These are phyloP conservation scores for Niveomyces coronatus DNA, from an alignment of 2,329 filamentous ascomycete genomes.

Conservation along the genomic window DNA sequence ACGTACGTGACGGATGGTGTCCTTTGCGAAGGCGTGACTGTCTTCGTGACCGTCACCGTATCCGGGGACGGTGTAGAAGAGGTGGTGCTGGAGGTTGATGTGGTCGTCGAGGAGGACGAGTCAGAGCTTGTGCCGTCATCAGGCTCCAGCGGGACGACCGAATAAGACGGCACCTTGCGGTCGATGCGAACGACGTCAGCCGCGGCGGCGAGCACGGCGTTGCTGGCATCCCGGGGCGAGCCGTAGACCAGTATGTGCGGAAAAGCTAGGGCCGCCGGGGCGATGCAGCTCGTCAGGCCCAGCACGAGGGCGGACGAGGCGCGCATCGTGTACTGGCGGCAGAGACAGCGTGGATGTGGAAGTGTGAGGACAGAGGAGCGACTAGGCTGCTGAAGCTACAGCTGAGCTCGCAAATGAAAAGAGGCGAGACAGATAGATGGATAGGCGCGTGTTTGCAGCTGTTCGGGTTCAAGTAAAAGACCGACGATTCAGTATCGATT, in stretches of 20 bases:
- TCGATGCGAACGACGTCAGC: slow-evolving; percentile 1
- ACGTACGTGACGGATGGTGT: slow-evolving; percentile 19
- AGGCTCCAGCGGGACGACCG: slow-evolving; percentile 29
- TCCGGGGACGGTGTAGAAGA: slow-evolving; percentile 6
- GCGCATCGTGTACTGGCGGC: slow-evolving; percentile 20
- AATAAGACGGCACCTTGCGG: slow-evolving; percentile 23
- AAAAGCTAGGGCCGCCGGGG: slow-evolving; percentile 17
- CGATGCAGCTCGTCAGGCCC: slow-evolving; percentile 20
- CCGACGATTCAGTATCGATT: too few relatives aligned
- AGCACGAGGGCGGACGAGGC: slow-evolving; percentile 19
- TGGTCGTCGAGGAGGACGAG: too few relatives aligned
- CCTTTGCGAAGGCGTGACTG: slow-evolving; percentile 24
- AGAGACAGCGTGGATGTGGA: background rate
- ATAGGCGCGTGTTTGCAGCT: too few relatives aligned
- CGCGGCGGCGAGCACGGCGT: slow-evolving; percentile 9
- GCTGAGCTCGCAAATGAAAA: too few relatives aligned
- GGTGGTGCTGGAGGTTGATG: slow-evolving; percentile 14
- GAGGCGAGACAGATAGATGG: too few relatives aligned
- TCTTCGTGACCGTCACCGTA: slow-evolving; percentile 16
- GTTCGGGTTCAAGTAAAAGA: too few relatives aligned
- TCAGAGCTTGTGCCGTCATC: slow-evolving; percentile 15
- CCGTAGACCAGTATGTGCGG: slow-evolving; percentile 17
- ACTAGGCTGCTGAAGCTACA: slow-evolving; percentile 1
- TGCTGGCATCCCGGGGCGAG: slow-evolving; percentile 12
- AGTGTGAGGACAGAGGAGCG: background rate